These are phyloP conservation scores for Rhodomyrtus psidioides DNA, from an alignment of 441 rosid species.

Conservation along the genomic window DNA sequence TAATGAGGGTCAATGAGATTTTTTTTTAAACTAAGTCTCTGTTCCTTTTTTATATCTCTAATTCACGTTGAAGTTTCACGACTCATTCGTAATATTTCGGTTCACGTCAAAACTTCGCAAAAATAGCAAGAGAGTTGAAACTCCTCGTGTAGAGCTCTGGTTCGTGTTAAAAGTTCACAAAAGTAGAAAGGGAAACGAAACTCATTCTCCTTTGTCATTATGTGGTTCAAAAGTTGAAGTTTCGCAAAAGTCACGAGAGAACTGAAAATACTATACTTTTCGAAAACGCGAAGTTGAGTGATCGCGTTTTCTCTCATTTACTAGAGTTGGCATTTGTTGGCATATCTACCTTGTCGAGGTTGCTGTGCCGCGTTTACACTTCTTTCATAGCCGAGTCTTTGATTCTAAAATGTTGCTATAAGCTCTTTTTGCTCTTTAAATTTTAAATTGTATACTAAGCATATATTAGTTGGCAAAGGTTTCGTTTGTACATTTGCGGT, in stretches of 20 bases:
- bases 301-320: neutral
- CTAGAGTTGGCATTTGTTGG: no score
- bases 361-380: neutral
- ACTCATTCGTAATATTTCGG: neutral
- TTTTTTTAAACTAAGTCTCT: no score
- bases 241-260: neutral
- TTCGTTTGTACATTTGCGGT: neutral
- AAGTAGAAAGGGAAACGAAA: neutral
- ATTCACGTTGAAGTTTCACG: no score
- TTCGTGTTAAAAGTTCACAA: neutral
- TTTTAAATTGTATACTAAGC: neutral
- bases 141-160: no score
- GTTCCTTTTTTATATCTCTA: no score
- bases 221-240: neutral
- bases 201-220: fast-evolving
- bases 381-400: neutral
- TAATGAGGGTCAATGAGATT: no score
- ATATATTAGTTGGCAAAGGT: neutral
- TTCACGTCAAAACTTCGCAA: neutral
- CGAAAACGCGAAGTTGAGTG: neutral
- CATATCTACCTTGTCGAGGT: neutral
- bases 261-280: neutral
- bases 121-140: neutral
- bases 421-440: neutral
- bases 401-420: neutral